Evolutionary conservation across 1,139 yeast genomes (phyloP), one percentile per base, ranked within the genome.

Genomic region (Kodamaea derodonti): DNA sequence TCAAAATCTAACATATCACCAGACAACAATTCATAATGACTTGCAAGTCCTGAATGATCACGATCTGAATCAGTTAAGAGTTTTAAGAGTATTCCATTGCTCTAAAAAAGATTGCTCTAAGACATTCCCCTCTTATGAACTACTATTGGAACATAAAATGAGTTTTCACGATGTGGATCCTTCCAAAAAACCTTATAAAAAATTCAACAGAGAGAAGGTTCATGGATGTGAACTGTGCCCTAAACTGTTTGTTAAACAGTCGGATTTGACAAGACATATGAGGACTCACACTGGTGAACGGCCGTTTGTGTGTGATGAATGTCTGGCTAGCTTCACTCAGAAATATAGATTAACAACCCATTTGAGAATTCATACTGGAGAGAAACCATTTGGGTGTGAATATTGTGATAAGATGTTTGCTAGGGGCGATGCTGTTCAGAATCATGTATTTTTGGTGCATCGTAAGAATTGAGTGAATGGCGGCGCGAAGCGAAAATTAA

Each of bases 201-300:
- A 36, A 18, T 36, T 45, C 10, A 28, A 29, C 12, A 34, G 41
- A 11, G 45, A 47, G n/a, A 53, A 48, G 32, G 36, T 42, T 14
- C 56, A 54, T 31, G 30, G 37, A 14, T 54, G 60, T 37, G 36
- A 42, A 20, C 49, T 43, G 6, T 54, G 60, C 33, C 38, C 35
- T 12, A 48, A 43, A 37, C 36, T 49, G 31, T 56, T 54, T 39
- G 47, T 47, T 17, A 56, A 56, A 31, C 36, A 41, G 4, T 47
- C 53, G 18, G 61, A 56, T 37, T 47, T 55, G 38, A 49, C 49
- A 8, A 45, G 61, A 31, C 61, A 56, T 33, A 34, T 36, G 14
- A 40, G 60, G 14, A 46, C 51, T 29, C 61, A 56, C 35, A 49
- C 61, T 6, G 63, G 60, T 17, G 61, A 55, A 30, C 40, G 54